Evolutionary conservation across 2,329 filamentous ascomycete genomes (phyloP), one percentile per base, ranked within the genome.

Genomic region (Ophiostoma angusticollis): DNA sequence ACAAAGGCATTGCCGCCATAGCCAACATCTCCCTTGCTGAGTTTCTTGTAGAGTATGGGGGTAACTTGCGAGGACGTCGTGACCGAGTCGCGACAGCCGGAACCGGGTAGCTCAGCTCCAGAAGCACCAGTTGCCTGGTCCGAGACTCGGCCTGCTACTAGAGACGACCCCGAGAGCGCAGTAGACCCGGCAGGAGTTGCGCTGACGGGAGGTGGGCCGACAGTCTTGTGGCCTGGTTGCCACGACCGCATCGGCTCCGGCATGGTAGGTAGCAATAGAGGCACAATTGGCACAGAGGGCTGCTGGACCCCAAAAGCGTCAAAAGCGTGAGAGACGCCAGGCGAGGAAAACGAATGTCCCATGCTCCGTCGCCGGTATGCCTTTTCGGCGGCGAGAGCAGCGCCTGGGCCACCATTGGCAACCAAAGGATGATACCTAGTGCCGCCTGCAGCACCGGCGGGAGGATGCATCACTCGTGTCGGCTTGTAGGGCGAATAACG

Each of bases 401-500:
- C 63, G 24, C 61, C 67, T 3, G 64, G 57, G 0, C 64, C 60
- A 34, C 57, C 60, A 4, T 55, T 52, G 2, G 48, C 50, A 12
- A 19, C 33, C 9, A n/a, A n/a, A n/a, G n/a, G 17, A 16, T 37
- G 30, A 24, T 17, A 17, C 6, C 22, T 9, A 22, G 25, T 24
- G 5, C 56, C 53, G 2, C 48, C 50, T 16, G 22, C 37, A n/a
- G 11, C 9, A 3, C 36, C 22, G 14, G 14, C 16, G 0, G 47
- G 54, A 16, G 62, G 59, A 29, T 64, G 59, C 65, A 71, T 71
- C 23, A 67, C 62, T 6, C 70, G 62, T 27, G 67, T 60, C 3
- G 82, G 74, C 55, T 87, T 94, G 62, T 94, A 96, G 1, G 78
- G 68, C 40, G 78, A 84, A 55, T 85, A 98, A 16, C 78, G 74